Evolutionary conservation across 441 rosid genomes (phyloP), one percentile per base, ranked within the genome.

Genomic region (Melastoma candidum): DNA sequence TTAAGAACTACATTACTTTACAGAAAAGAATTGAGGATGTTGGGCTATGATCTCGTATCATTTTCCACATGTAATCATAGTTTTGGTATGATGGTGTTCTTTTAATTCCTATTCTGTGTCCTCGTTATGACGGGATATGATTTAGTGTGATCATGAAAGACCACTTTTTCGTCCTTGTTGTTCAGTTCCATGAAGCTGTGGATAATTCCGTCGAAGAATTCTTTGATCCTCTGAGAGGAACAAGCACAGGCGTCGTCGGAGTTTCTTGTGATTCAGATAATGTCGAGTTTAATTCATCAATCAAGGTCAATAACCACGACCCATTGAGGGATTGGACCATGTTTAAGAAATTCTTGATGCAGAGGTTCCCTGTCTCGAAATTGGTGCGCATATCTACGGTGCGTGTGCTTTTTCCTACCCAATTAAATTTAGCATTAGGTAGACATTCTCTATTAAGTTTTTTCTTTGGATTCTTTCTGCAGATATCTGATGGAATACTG

Each of bases 291-390:
- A 53, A 66, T 66, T 56, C 72, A 51, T 12, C 68, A 39, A 50
- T 9, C 26, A 75, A 62, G 52, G 57, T 57, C 62, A 58, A 51
- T 57, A 45, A 54, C 55, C 75, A 71, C 57, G 74, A 61, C 55
- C 60, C 80, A 46, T 60, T 56, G 44, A 79, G 68, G 68, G 92
- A 88, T 46, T 92, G 98, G 98, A 73, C 61, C 44, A 82, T 84
- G 27, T 87, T 85, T 68, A 92, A 74, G 75, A 79, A 95, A 69
- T 66, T 77, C 64, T 71, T 92, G 56, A 77, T 85, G 89, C 96
- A 87, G 78, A 80, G 80, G 55, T 92, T 87, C 68, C 84, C 90
- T 24, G 87, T 83, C 63, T 74, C 95, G 63, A 92, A 77, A 72
- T 81, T 82, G 79, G 67, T 78, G 53, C 75, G 94, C 14, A 60